Evolutionary conservation across 257 asterid species (phyloP).

Genomic region (Leptodermis oblonga): DNA sequence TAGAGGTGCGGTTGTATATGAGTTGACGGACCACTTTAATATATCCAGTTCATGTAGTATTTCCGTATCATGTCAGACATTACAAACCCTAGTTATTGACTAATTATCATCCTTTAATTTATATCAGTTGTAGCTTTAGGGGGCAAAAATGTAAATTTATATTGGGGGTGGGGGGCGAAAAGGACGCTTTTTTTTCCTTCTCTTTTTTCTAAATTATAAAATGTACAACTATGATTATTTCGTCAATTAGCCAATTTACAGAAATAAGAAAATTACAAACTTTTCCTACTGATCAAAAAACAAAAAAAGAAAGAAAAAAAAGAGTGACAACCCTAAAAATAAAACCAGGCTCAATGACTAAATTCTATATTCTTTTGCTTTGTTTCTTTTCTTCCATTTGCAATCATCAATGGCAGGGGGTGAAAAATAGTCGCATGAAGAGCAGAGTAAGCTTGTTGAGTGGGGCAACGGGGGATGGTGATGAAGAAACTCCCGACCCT

Average conservation of each 20-base stretch:
- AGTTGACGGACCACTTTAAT: too few relatives aligned
- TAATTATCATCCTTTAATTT: too few relatives aligned
- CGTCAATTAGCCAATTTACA: constrained; percentile 5
- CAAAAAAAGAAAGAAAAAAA: background rate
- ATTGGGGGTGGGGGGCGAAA: too few relatives aligned
- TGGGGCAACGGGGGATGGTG: constrained; percentile 19
- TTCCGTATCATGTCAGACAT: too few relatives aligned
- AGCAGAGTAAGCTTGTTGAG: constrained; percentile 29
- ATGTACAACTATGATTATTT: constrained; percentile 4
- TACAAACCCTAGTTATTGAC: too few relatives aligned
- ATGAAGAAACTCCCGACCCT: constrained; percentile 15
- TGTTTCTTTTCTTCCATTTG: background rate
- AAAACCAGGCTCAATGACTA: background rate
- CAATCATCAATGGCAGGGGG: constrained; percentile 31
- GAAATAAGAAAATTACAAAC: constrained; percentile 1
- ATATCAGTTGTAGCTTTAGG: too few relatives aligned
- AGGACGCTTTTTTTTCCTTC: too few relatives aligned
- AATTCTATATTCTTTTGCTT: background rate
- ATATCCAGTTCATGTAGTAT: too few relatives aligned
- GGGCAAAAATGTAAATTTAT: too few relatives aligned
- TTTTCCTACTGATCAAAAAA: background rate
- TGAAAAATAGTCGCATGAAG: constrained; percentile 32
- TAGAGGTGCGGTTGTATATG: too few relatives aligned
- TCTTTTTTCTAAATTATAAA: background rate
- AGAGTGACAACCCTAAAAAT: background rate